These are phyloP conservation scores for Apiospora sp. DNA, from an alignment of 2,329 filamentous ascomycete species.

Conservation along the genomic window DNA sequence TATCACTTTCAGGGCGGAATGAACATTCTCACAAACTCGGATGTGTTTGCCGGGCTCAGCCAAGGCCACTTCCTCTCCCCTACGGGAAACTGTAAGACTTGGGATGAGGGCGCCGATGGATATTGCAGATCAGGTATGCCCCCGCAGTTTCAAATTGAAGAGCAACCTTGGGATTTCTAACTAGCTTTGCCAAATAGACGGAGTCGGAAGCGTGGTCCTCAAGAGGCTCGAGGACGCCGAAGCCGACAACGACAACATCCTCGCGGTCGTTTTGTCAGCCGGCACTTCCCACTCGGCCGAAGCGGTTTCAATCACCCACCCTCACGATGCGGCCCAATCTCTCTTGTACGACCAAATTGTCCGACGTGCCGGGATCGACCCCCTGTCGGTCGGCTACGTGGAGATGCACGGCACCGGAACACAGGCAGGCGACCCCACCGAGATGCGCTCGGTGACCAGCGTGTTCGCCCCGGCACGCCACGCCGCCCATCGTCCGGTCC, in stretches of 20 bases:
- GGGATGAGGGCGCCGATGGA: slow-evolving; percentile 70
- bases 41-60: slow-evolving; percentile 70
- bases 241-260: slow-evolving; percentile 40
- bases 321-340: slow-evolving; percentile 62
- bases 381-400: slow-evolving; percentile 64
- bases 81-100: slow-evolving; percentile 56
- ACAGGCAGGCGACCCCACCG: slow-evolving; percentile 72
- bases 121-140: slow-evolving; percentile 45
- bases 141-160: background rate
- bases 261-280: slow-evolving; percentile 52
- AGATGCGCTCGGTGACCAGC: slow-evolving; percentile 68
- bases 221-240: slow-evolving; percentile 36
- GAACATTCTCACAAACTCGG: slow-evolving; percentile 72
- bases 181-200: slow-evolving; percentile 24
- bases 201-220: slow-evolving; percentile 34
- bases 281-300: slow-evolving; percentile 77
- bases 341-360: background rate
- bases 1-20: slow-evolving; percentile 56
- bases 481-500: slow-evolving; percentile 23
- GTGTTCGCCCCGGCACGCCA: slow-evolving; percentile 58
- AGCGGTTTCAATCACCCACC: slow-evolving; percentile 75
- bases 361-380: slow-evolving; percentile 54
- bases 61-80: slow-evolving; percentile 69
- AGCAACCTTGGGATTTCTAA: background rate
- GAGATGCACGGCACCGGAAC: slow-evolving; percentile 78